Evolutionary conservation across 163 green algal genomes (phyloP).

Genomic region (Chlorella variabilis): DNA sequence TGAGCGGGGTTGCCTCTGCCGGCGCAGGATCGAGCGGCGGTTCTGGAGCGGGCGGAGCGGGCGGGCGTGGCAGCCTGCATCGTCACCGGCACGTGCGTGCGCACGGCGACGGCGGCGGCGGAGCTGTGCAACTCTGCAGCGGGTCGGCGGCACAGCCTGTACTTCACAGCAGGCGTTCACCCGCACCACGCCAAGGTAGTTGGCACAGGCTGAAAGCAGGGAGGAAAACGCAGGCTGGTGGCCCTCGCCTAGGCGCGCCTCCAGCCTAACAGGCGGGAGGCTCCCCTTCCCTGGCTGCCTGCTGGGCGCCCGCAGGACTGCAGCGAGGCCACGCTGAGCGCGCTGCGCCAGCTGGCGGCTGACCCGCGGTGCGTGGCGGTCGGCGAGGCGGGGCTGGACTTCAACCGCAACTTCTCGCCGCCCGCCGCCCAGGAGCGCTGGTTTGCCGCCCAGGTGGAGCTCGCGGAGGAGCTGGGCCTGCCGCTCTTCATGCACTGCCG

Average conservation of each 20-base stretch:
- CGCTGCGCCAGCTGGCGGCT: conserved; percentile 57
- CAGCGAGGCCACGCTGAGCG: conserved; percentile 48
- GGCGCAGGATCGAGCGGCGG: conserved; percentile 64
- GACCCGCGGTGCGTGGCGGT: conserved; percentile 63
- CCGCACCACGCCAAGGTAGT: conserved; percentile 72
- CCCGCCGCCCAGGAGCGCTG: conserved; percentile 65
- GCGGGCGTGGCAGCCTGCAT: conserved; percentile 59
- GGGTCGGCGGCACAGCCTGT: conserved; percentile 49
- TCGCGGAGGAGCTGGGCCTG: conserved; percentile 70
- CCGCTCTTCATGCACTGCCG: conserved; percentile 86
- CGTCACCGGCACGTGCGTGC: conserved; percentile 65
- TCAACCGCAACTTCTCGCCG: conserved; percentile 81
- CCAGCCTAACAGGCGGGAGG: not conserved
- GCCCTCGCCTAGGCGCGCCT: not conserved
- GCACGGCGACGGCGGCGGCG: conserved; percentile 40
- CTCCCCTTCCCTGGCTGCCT: not conserved
- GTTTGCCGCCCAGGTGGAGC: conserved; percentile 70
- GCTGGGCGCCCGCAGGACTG: conserved; percentile 54
- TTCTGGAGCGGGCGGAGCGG: conserved; percentile 54
- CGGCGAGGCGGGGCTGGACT: conserved; percentile 83
- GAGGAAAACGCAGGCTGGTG: not conserved
- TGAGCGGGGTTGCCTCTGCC: too few species aligned
- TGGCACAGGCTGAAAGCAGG: not conserved
- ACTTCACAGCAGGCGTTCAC: conserved; percentile 81
- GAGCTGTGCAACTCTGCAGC: conserved; percentile 39